Evolutionary conservation across 1,284 basidiomycete species (phyloP).

Genomic region (Cronartium ribicola): DNA sequence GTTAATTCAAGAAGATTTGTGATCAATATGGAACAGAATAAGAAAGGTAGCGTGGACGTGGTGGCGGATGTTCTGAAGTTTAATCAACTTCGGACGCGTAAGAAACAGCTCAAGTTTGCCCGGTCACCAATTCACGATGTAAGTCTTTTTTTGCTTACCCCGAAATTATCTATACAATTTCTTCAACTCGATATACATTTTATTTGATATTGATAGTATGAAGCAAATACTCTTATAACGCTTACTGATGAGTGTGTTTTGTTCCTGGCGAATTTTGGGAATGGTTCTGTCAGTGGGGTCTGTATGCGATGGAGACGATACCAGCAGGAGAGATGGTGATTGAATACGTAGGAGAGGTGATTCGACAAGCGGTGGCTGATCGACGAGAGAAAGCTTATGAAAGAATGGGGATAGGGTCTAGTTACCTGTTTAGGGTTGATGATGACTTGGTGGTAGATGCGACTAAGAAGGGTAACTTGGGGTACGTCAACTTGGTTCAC

Average conservation of each 20-base stretch:
- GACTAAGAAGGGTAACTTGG: slow-evolving; percentile 96
- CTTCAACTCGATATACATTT: not conserved
- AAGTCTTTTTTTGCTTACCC: slow-evolving; percentile 91
- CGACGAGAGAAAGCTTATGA: slow-evolving; percentile 95
- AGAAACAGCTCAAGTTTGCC: slow-evolving; percentile 95
- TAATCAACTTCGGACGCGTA: slow-evolving; percentile 94
- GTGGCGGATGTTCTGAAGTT: slow-evolving; percentile 73
- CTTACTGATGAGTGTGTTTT: slow-evolving; percentile 1
- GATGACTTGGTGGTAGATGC: slow-evolving; percentile 71
- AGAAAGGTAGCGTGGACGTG: slow-evolving; percentile 56
- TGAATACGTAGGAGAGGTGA: slow-evolving; percentile 97
- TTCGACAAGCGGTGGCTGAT: slow-evolving; percentile 91
- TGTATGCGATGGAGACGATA: slow-evolving; percentile 61
- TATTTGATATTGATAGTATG: not conserved
- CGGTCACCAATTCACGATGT: slow-evolving; percentile 96
- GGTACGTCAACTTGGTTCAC: slow-evolving; percentile 59
- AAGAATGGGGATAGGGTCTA: slow-evolving; percentile 84
- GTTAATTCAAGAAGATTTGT: slow-evolving; percentile 89
- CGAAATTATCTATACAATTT: not conserved
- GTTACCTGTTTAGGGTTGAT: slow-evolving; percentile 53
- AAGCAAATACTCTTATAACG: slow-evolving; percentile 11
- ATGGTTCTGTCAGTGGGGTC: slow-evolving; percentile 24
- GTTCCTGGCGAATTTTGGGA: not conserved
- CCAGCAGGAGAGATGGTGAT: slow-evolving; percentile 96
- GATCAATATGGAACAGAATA: slow-evolving; percentile 91